These are phyloP conservation scores for Scheffersomyces titani DNA, from an alignment of 1,139 yeast genomes.

Conservation along the genomic window DNA sequence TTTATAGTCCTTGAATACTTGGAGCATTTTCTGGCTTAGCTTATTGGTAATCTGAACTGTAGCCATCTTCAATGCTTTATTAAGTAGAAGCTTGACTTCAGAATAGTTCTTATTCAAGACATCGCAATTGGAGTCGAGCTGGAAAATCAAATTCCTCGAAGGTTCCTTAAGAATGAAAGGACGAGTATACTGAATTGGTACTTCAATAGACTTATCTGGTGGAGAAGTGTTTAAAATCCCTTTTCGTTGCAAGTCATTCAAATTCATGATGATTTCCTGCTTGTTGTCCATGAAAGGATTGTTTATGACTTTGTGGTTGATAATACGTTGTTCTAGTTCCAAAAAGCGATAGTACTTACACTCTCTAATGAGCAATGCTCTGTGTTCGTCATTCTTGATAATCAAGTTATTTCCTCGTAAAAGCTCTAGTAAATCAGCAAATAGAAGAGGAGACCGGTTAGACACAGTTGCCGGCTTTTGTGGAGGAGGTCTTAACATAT, in stretches of 20 bases:
- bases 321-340: conserved; percentile 69
- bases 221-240: conserved; percentile 38
- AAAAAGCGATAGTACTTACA: conserved; percentile 76
- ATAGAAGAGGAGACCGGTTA: conserved; percentile 56
- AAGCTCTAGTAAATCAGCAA: conserved; percentile 58
- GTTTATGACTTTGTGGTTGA: conserved; percentile 50
- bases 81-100: conserved; percentile 32
- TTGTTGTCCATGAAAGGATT: conserved; percentile 48
- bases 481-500: conserved; percentile 76
- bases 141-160: conserved; percentile 54
- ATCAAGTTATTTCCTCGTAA: conserved; percentile 55
- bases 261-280: conserved; percentile 59
- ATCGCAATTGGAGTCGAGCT: conserved; percentile 39
- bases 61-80: conserved; percentile 26
- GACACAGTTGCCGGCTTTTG: conserved; percentile 56
- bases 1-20: conserved; percentile 25
- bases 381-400: conserved; percentile 53
- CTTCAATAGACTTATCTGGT: conserved; percentile 15
- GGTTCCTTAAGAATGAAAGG: conserved; percentile 51
- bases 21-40: conserved; percentile 24
- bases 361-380: conserved; percentile 60
- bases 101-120: conserved; percentile 15
- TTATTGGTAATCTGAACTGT: conserved; percentile 28
- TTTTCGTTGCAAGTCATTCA: conserved; percentile 47
- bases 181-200: conserved; percentile 48